A percentile compares a stretch with the other conserved stretches of the same genome.
These are phyloP conservation scores for Barnettozyma siamensis DNA, from an alignment of 805 yeast species.

Conservation along the genomic window DNA sequence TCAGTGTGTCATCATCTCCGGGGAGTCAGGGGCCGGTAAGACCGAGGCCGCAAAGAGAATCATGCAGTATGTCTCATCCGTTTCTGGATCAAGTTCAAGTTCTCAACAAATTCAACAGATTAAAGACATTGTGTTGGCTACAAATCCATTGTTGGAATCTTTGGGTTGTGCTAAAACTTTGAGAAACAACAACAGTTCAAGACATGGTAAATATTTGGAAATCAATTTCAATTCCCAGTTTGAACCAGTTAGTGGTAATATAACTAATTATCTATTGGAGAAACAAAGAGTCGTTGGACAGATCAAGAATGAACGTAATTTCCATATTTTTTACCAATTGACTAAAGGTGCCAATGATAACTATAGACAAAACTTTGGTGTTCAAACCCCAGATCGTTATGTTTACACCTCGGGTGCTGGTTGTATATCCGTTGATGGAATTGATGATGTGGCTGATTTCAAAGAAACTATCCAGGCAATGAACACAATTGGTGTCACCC, in stretches of 20 bases:
- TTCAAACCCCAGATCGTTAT: slow-evolving; percentile 92
- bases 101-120: slow-evolving; percentile 73
- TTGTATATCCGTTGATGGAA: slow-evolving; percentile 80
- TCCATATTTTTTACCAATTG: slow-evolving; percentile 94
- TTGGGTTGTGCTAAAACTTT: slow-evolving; percentile 93
- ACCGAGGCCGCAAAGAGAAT: slow-evolving; percentile 97
- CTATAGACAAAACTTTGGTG: slow-evolving; percentile 80
- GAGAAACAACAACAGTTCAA: slow-evolving; percentile 81
- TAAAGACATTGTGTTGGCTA: slow-evolving; percentile 96
- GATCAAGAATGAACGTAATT: slow-evolving; percentile 85
- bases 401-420: slow-evolving; percentile 81
- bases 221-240: slow-evolving; percentile 75
- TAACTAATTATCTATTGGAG: slow-evolving; percentile 89
- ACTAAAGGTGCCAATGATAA: slow-evolving; percentile 84
- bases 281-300: slow-evolving; percentile 97
- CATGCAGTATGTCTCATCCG: slow-evolving; percentile 94
- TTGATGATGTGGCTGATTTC: slow-evolving; percentile 79
- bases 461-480: slow-evolving; percentile 79
- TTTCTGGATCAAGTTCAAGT: slow-evolving; percentile 61
- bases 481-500: slow-evolving; percentile 77
- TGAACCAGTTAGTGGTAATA: slow-evolving; percentile 93
- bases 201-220: slow-evolving; percentile 92
- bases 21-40: slow-evolving; percentile 97
- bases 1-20: slow-evolving; percentile 96
- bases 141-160: slow-evolving; percentile 86